These are phyloP conservation scores for Xylaria curta DNA, from an alignment of 495 filamentous ascomycete genomes.

Conservation along the genomic window DNA sequence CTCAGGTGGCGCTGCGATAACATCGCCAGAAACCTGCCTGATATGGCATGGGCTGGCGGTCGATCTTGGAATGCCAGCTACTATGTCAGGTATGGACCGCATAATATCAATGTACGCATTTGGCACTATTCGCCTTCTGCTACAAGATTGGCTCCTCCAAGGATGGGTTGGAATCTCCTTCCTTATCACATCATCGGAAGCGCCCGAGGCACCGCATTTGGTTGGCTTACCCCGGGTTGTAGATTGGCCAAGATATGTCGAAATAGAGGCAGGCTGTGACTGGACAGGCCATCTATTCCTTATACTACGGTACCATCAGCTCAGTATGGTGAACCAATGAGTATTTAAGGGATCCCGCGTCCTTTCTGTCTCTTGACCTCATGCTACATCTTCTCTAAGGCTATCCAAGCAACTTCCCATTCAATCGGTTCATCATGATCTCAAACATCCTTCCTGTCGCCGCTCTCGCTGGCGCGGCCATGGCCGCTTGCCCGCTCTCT, in stretches of 20 bases:
- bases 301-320: slow-evolving; percentile 8
- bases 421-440: slow-evolving; percentile 32
- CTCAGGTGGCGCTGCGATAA: slow-evolving; percentile 6
- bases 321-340: slow-evolving; percentile 13
- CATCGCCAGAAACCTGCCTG: slow-evolving; percentile 19
- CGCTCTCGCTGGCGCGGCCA: slow-evolving; percentile 36
- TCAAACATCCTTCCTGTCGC: slow-evolving; percentile 37
- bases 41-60: slow-evolving; percentile 5
- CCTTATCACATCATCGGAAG: slow-evolving; percentile 26
- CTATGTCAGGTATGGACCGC: slow-evolving; percentile 26
- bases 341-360: slow-evolving; percentile 22
- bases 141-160: slow-evolving; percentile 17
- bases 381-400: slow-evolving; percentile 1
- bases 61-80: slow-evolving; percentile 12
- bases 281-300: slow-evolving; percentile 18
- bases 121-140: not conserved
- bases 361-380: not conserved
- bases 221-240: slow-evolving; percentile 10
- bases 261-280: slow-evolving; percentile 18
- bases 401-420: slow-evolving; percentile 4
- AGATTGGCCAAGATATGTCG: slow-evolving; percentile 24
- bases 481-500: slow-evolving; percentile 41
- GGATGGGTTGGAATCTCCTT: slow-evolving; percentile 16
- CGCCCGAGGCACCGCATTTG: slow-evolving; percentile 15
- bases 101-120: slow-evolving; percentile 7